Conservation (phyloP, 257 asterid species). For the Asclepias syriaca region DNA sequence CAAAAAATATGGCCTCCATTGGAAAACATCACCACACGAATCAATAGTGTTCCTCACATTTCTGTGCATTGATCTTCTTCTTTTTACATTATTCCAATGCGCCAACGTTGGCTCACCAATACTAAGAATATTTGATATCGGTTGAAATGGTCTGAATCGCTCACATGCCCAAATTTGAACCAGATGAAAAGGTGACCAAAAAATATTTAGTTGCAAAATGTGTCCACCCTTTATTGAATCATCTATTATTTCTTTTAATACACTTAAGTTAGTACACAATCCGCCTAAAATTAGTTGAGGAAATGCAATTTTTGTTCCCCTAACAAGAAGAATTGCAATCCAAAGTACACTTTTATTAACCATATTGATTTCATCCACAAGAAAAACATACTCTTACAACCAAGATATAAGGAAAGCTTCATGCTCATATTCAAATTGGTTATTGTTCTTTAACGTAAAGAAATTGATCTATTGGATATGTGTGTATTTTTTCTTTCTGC, state of each 20-base stretch:
- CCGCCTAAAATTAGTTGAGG: too few species aligned
- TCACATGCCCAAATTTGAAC: conserved; percentile 57
- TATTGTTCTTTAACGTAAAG: conserved; percentile 19
- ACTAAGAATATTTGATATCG: conserved; percentile 17
- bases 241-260: conserved; percentile 27
- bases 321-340: too few species aligned
- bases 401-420: too few species aligned
- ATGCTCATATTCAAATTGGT: too few species aligned
- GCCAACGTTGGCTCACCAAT: conserved; percentile 22
- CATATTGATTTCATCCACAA: too few species aligned
- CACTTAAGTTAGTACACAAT: conserved; percentile 12
- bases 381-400: too few species aligned
- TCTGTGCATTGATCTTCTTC: background rate
- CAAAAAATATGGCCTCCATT: conserved; percentile 34
- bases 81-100: conserved; percentile 25
- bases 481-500: background rate
- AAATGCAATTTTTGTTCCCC: too few species aligned
- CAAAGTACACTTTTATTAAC: too few species aligned
- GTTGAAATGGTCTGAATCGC: conserved; percentile 27
- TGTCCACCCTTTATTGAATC: background rate
- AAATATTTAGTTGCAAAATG: background rate
- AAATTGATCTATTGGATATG: conserved; percentile 23
- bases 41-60: conserved; percentile 30
- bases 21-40: conserved; percentile 24
- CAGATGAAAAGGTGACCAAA: conserved; percentile 29